These are phyloP conservation scores for Epichloe typhina DNA, from an alignment of 2,329 filamentous ascomycete genomes.

Conservation along the genomic window DNA sequence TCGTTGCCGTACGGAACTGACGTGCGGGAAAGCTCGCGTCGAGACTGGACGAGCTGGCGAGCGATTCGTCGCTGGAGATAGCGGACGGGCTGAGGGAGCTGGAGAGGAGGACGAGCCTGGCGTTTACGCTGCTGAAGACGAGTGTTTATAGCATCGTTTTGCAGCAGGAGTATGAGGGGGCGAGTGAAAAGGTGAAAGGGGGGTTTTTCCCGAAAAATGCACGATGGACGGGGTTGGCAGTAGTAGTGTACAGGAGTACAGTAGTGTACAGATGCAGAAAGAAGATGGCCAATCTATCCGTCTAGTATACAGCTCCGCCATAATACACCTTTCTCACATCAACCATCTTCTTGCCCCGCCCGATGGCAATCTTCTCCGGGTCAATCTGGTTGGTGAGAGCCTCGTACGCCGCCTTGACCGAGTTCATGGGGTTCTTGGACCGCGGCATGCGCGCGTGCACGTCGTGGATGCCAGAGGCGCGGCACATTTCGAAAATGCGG, in stretches of 20 bases:
- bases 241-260: neutral
- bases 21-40: constrained; percentile 36
- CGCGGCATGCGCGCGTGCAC: constrained; percentile 72
- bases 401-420: constrained; percentile 79
- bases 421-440: constrained; percentile 93
- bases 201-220: too few species aligned
- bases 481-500: constrained; percentile 89
- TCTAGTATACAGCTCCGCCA: constrained; percentile 56
- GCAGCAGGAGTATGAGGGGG: constrained; percentile 83
- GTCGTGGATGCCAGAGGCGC: constrained; percentile 74
- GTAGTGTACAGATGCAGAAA: too few species aligned
- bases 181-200: constrained; percentile 18
- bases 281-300: too few species aligned
- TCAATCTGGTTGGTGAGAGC: constrained; percentile 73
- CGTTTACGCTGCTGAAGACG: constrained; percentile 92
- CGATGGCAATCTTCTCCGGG: constrained; percentile 80
- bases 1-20: neutral
- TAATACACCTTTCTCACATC: constrained; percentile 97
- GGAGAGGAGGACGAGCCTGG: constrained; percentile 86
- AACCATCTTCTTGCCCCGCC: constrained; percentile 85
- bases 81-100: constrained; percentile 76
- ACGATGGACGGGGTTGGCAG: too few species aligned
- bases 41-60: constrained; percentile 49
- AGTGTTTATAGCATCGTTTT: constrained; percentile 98
- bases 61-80: constrained; percentile 65